Evolutionary conservation across 495 filamentous ascomycete species (phyloP).

Genomic region (Neurospora africana): DNA sequence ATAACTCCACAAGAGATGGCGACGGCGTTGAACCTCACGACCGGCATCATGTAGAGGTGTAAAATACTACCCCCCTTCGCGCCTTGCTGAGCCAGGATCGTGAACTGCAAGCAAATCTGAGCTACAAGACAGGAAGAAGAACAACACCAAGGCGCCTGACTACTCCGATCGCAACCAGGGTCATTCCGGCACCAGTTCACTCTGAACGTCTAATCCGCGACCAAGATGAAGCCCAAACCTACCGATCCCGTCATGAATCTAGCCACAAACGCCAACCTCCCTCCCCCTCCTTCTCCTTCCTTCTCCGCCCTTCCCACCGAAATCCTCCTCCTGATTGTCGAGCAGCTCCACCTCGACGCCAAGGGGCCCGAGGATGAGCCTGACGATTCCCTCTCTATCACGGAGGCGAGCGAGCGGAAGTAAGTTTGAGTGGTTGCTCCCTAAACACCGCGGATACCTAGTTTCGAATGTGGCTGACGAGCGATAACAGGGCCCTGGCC

Average conservation of each 20-base stretch:
- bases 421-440: not conserved
- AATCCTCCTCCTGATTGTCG: not conserved
- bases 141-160: not conserved
- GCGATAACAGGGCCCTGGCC: not conserved
- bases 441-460: not conserved
- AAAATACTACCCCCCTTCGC: not conserved
- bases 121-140: not conserved
- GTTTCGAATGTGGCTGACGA: not conserved
- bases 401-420: not conserved
- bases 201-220: not conserved
- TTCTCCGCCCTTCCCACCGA: not conserved
- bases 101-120: not conserved
- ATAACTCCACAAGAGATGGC: not conserved
- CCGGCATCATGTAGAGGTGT: not conserved
- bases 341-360: not conserved
- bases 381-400: not conserved
- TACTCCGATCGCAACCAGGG: not conserved
- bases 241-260: not conserved
- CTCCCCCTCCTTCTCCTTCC: not conserved
- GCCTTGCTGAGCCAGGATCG: accelerated
- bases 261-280: not conserved
- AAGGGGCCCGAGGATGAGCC: not conserved
- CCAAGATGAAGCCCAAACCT: not conserved
- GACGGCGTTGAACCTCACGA: not conserved
- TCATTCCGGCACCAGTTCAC: no score